Conservation (phyloP, 441 rosid species). For the Sinapis alba region DNA sequence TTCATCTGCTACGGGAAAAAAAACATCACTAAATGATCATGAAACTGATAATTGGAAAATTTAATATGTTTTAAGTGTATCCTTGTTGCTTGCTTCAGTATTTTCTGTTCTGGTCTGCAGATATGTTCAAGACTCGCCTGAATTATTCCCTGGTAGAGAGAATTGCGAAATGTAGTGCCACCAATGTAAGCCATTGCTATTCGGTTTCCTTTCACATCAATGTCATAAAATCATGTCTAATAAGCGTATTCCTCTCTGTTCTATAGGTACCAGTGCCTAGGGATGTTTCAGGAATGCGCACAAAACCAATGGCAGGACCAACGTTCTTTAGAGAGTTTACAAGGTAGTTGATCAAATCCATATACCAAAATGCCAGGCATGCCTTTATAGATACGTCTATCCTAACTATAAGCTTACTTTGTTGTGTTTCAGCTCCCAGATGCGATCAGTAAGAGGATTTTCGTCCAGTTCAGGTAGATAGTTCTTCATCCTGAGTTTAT, state of each 20-base stretch:
- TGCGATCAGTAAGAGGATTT: conserved; percentile 62
- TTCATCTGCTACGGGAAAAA: no score
- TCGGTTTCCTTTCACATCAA: neutral
- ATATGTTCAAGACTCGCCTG: conserved; percentile 45
- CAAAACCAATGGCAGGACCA: conserved; percentile 43
- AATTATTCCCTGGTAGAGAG: conserved; percentile 38
- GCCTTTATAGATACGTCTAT: conserved; percentile 5
- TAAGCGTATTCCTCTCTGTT: neutral
- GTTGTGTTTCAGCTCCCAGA: conserved; percentile 54
- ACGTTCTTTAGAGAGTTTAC: conserved; percentile 32
- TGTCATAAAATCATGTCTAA: neutral
- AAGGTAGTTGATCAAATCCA: conserved; percentile 40
- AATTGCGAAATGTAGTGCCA: conserved; percentile 38
- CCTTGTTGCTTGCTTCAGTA: neutral
- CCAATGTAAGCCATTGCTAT: conserved; percentile 50
- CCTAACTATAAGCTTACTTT: conserved; percentile 23
- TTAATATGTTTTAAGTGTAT: conserved; percentile 7
- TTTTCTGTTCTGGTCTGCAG: conserved; percentile 41
- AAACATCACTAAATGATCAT: neutral
- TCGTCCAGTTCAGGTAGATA: conserved; percentile 76
- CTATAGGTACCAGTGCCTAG: conserved; percentile 48
- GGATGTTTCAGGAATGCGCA: conserved; percentile 40
- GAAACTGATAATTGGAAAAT: neutral
- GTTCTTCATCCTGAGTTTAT: neutral
- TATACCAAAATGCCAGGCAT: neutral